These are phyloP conservation scores for Leccinum laetum DNA, from an alignment of 1,284 basidiomycete genomes.

Conservation along the genomic window DNA sequence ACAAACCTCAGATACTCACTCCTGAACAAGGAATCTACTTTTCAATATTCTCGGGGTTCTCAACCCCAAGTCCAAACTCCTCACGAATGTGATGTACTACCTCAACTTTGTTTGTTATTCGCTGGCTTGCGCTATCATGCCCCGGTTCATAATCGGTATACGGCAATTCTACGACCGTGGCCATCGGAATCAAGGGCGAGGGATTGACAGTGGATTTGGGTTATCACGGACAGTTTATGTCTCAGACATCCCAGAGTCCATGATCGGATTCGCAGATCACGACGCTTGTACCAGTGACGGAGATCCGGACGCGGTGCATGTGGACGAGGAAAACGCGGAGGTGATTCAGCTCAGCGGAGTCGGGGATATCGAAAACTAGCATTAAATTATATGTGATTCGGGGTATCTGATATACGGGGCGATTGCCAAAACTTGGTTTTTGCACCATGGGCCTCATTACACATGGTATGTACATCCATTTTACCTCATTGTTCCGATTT, in stretches of 20 bases:
- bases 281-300: background rate
- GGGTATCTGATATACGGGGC: background rate
- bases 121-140: background rate
- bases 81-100: background rate
- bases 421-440: background rate
- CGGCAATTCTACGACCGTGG: background rate
- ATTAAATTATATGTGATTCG: background rate
- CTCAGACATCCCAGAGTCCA: background rate
- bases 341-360: background rate
- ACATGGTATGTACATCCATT: background rate
- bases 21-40: background rate
- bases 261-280: background rate
- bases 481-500: no score
- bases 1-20: background rate
- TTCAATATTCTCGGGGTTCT: constrained; percentile 7
- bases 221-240: background rate
- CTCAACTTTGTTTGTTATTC: background rate
- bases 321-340: background rate
- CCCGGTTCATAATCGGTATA: background rate
- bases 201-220: background rate
- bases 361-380: background rate
- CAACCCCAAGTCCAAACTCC: background rate
- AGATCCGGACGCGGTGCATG: background rate
- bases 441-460: background rate
- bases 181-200: background rate